phyloP scores from a whole-genome alignment of 352 stramenopile species.

The Phytopythium oedochilum region DNA sequence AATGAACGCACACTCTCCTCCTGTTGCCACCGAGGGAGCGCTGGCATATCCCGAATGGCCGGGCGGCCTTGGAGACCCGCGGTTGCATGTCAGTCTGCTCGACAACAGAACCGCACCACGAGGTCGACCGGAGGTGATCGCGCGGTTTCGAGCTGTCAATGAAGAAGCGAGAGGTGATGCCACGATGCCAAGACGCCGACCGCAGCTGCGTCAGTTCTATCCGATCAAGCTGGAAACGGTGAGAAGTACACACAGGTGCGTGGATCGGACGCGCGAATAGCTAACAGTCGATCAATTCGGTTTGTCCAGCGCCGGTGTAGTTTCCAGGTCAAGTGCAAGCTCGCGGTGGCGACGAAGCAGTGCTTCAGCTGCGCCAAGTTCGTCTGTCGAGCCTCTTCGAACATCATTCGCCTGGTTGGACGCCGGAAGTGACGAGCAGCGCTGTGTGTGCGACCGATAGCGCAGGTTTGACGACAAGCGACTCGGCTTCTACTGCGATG shows the following conservation, averaged over 20 bases:
- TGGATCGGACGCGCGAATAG: not conserved
- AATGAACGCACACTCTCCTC: conserved; percentile 3
- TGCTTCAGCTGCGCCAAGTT: conserved; percentile 71
- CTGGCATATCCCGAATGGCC: conserved; percentile 61
- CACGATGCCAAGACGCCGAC: conserved; percentile 9
- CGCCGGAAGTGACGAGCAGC: too few relatives aligned
- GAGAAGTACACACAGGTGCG: not conserved
- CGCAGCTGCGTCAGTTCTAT: conserved; percentile 19
- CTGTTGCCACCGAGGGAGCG: conserved; percentile 3
- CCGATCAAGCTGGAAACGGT: conserved; percentile 15
- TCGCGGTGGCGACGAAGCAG: conserved; percentile 45
- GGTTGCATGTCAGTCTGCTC: conserved; percentile 4
- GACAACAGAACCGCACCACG: not conserved
- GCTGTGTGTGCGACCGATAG: not conserved
- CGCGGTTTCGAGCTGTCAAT: conserved; percentile 25
- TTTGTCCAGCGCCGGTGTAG: conserved; percentile 34
- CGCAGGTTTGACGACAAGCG: conserved; percentile 49
- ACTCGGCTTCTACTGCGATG: conserved; percentile 62
- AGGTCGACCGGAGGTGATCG: conserved; percentile 32
- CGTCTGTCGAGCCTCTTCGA: too few relatives aligned
- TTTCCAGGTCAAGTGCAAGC: conserved; percentile 47
- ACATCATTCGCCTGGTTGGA: too few relatives aligned
- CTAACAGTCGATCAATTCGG: too few relatives aligned
- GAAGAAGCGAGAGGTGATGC: conserved; percentile 5
- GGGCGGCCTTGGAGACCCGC: conserved; percentile 41